Evolutionary conservation across 2,329 filamentous ascomycete species (phyloP), one percentile per base, ranked within the genome.

Genomic region (Scedosporium boydii): DNA sequence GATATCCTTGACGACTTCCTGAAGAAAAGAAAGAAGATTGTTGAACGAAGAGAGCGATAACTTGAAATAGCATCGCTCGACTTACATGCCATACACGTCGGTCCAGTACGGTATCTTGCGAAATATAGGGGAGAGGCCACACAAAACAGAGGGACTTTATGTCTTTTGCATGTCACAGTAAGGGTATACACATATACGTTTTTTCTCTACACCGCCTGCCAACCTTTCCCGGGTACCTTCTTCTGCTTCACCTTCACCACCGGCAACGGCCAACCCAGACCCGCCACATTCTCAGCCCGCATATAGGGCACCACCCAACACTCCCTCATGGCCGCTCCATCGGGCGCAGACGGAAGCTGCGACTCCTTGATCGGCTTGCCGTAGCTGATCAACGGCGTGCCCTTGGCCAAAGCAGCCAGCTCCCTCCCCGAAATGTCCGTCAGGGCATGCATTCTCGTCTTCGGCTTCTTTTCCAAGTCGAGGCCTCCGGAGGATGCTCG

Each of bases 291-390:
- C 69, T 91, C 89, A 0, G 89, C 87, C 60, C 87, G 78, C 66
- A 98, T 72, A 67, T 87, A 88, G 58, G 93, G 88, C 66, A 93
- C 84, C 2, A 96, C 89, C 84, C 90, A 96, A 68, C 89, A 92
- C 74, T 95, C 88, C 58, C 93, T 82, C 27, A 71, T 69, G 57
- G 72, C 75, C 48, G 75, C 73, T 59, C 76, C 70, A n/a, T 60
- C 42, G 12, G 18, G 14, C 14, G 46, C 48, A 34, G 27, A 10
- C 29, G 59, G 59, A n/a, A 61, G 26, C 66, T 82, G 77, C 14
- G 90, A 83, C 78, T 95, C 93, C 68, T 95, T 95, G 71, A 97
- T 87, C 1, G 95, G 93, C 77, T 98, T 98, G 3, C 91, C 90
- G 67, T 93, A 92, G 44, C 84, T 84, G 23, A 98, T 74, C 61